These are phyloP conservation scores for Sporothrix brunneoviolacea DNA, from an alignment of 2,329 filamentous ascomycete species.

Conservation along the genomic window DNA sequence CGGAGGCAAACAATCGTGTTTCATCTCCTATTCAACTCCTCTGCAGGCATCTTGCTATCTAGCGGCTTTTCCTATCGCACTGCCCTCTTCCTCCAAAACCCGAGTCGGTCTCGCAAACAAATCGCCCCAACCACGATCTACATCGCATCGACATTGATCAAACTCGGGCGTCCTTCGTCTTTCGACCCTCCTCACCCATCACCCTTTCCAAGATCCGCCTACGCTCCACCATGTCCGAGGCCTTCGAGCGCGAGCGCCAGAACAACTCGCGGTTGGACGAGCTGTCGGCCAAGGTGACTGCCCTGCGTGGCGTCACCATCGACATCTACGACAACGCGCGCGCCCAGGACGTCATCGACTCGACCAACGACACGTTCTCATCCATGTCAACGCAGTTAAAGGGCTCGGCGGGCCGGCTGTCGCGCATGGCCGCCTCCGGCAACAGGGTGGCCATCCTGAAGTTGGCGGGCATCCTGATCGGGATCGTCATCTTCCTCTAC, in stretches of 20 bases:
- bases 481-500: constrained; percentile 65
- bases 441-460: constrained; percentile 91
- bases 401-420: constrained; percentile 73
- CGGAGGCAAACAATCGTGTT: not conserved
- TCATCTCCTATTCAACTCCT: constrained; percentile 6
- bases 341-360: constrained; percentile 80
- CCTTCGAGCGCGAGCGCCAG: constrained; percentile 76
- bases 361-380: constrained; percentile 87
- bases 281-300: constrained; percentile 83
- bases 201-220: no score
- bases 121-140: no score
- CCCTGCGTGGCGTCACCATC: constrained; percentile 85
- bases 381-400: constrained; percentile 76
- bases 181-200: no score
- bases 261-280: constrained; percentile 94
- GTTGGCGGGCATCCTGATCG: constrained; percentile 75
- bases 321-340: constrained; percentile 97
- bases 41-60: no score
- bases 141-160: not conserved
- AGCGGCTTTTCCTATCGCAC: not conserved
- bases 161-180: no score
- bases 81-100: no score
- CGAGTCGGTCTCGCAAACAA: no score
- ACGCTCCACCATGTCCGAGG: constrained; percentile 57
- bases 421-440: constrained; percentile 83